phyloP scores from a whole-genome alignment of 208 protist species.

The Leishmania tarentolae region DNA sequence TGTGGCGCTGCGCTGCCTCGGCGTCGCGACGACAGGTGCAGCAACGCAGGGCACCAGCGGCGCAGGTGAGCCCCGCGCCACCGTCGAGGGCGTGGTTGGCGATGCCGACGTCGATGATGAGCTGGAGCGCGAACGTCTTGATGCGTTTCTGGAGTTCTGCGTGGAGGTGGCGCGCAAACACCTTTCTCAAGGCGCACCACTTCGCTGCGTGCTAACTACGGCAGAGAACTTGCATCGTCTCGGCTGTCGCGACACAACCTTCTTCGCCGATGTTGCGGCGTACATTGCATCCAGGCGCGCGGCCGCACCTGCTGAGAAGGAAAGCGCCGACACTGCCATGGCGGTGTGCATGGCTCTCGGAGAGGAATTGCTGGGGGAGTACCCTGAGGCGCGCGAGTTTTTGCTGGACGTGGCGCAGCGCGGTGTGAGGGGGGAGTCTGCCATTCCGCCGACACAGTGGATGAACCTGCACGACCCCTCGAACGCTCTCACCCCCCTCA shows the following conservation, averaged over 20 bases:
- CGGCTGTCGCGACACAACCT: slow-evolving; percentile 47
- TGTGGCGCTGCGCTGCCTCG: slow-evolving; percentile 71
- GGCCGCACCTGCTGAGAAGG: slow-evolving; percentile 21
- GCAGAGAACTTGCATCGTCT: slow-evolving; percentile 50
- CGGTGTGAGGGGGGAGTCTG: slow-evolving; percentile 45
- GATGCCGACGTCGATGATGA: slow-evolving; percentile 20
- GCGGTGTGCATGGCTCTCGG: slow-evolving; percentile 51
- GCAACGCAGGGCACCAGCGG: background rate
- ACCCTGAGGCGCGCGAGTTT: slow-evolving; percentile 48
- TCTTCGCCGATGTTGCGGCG: slow-evolving; percentile 53
- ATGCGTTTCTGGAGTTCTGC: slow-evolving; percentile 51
- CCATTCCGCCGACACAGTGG: slow-evolving; percentile 64
- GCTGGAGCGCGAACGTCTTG: slow-evolving; percentile 41
- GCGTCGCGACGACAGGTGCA: background rate
- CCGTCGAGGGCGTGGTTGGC: background rate
- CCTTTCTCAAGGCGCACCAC: slow-evolving; percentile 45
- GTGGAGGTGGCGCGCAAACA: slow-evolving; percentile 49
- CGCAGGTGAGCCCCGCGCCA: background rate
- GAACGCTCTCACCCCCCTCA: slow-evolving; percentile 57
- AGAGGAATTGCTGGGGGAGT: slow-evolving; percentile 50
- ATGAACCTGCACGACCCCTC: slow-evolving; percentile 77
- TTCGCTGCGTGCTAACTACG: slow-evolving; percentile 52
- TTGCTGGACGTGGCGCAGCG: slow-evolving; percentile 43
- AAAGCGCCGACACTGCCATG: slow-evolving; percentile 49
- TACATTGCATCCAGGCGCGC: slow-evolving; percentile 47